Evolutionary conservation across 2,329 filamentous ascomycete genomes (phyloP).

Genomic region (Cordyceps javanica): DNA sequence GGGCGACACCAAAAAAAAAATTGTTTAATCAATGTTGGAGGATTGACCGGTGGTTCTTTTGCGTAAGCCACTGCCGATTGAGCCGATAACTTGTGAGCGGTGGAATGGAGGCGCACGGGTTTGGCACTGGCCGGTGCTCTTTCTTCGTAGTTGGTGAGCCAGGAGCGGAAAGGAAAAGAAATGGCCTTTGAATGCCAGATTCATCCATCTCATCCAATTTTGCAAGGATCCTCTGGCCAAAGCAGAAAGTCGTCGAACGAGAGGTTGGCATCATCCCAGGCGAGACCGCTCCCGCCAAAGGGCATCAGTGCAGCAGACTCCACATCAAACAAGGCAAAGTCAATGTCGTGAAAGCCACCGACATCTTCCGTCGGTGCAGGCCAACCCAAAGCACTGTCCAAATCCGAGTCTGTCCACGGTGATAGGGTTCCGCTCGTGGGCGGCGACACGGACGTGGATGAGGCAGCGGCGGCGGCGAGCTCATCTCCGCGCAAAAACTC

Average conservation of each 20-base stretch:
- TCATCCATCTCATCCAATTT: not conserved
- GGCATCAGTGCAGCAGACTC: not conserved
- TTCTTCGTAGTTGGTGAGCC: no score
- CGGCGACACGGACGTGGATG: conserved; percentile 4
- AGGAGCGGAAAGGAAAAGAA: no score
- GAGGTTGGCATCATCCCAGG: conserved; percentile 3
- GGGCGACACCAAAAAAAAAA: not conserved
- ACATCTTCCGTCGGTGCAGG: not conserved
- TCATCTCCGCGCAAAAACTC: conserved; percentile 24
- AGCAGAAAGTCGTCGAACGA: conserved; percentile 18
- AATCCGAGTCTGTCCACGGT: conserved; percentile 4
- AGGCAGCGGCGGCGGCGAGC: not conserved
- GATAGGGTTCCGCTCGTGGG: conserved; percentile 10
- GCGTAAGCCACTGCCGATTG: conserved; percentile 4
- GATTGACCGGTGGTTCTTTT: not conserved
- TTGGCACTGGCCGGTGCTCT: no score
- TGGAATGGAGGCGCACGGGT: not conserved
- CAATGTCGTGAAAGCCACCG: not conserved
- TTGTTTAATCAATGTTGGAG: not conserved
- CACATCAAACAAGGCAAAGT: conserved; percentile 3
- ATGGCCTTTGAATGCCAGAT: not conserved
- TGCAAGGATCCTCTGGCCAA: conserved; percentile 13
- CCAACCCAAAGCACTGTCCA: not conserved
- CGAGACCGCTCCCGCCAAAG: not conserved
- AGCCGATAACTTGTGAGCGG: not conserved